Evolutionary conservation across 495 filamentous ascomycete genomes (phyloP).

Genomic region (Aspergillus nanangensis): DNA sequence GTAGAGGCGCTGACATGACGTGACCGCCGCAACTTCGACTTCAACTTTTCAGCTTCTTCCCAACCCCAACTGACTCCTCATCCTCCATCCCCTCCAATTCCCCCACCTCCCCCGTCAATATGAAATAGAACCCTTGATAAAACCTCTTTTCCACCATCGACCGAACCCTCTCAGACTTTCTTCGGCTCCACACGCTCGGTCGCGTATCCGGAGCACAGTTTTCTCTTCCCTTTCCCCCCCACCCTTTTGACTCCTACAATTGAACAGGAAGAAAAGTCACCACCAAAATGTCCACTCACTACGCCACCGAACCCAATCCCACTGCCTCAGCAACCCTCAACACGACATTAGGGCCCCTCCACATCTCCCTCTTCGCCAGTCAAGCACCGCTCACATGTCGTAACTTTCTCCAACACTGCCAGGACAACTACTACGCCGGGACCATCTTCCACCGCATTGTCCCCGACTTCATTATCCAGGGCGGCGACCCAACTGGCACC

Average conservation of each 20-base stretch:
- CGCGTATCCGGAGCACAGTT: too few relatives aligned
- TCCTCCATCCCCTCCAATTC: neutral
- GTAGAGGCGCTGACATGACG: conserved; percentile 10
- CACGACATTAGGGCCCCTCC: conserved; percentile 83
- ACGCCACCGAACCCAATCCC: conserved; percentile 90
- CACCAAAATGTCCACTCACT: conserved; percentile 72
- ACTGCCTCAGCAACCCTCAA: conserved; percentile 86
- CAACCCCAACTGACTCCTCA: neutral
- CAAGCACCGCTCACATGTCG: conserved; percentile 87
- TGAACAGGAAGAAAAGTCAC: neutral
- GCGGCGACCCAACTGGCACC: conserved; percentile 89
- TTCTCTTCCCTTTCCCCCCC: too few relatives aligned
- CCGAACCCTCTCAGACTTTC: too few relatives aligned
- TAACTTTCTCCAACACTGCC: conserved; percentile 92
- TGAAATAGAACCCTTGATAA: neutral
- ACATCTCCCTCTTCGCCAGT: conserved; percentile 88
- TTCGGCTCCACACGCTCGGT: too few relatives aligned
- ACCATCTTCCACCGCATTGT: conserved; percentile 93
- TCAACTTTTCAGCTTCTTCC: conserved; percentile 4
- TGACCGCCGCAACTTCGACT: conserved; percentile 16
- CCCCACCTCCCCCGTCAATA: neutral
- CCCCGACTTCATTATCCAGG: conserved; percentile 88
- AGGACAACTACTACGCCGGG: conserved; percentile 89
- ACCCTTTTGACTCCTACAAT: neutral
- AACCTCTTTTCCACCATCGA: too few relatives aligned